A percentile compares a stretch with the other conserved stretches of the same genome.
Conservation (phyloP, 140 eudicot genomes). For the Flaveria floridana region DNA sequence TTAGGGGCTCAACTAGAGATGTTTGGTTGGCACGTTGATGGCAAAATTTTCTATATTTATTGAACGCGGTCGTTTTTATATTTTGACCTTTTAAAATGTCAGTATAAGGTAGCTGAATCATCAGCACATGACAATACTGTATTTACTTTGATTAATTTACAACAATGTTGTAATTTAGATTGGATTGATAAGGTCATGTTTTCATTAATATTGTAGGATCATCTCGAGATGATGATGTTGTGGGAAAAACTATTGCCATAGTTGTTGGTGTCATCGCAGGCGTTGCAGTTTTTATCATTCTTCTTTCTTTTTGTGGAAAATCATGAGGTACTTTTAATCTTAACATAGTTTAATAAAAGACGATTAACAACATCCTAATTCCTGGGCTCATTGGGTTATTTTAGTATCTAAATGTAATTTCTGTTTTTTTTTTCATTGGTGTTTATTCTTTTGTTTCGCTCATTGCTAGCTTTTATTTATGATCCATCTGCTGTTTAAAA, state of each 20-base stretch:
- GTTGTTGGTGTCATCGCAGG: slow-evolving; percentile 65
- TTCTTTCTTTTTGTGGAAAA: slow-evolving; percentile 61
- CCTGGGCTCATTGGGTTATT: too few species aligned
- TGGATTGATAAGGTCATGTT: neutral
- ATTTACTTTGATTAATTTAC: neutral
- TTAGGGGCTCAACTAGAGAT: neutral
- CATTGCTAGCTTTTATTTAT: too few species aligned
- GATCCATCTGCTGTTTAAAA: too few species aligned
- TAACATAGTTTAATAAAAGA: neutral
- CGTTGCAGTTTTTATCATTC: slow-evolving; percentile 47
- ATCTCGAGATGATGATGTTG: slow-evolving; percentile 42
- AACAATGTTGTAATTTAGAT: neutral
- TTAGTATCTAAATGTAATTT: too few species aligned
- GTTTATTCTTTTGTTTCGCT: too few species aligned
- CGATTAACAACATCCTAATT: neutral
- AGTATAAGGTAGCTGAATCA: neutral
- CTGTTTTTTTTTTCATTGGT: too few species aligned
- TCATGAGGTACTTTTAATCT: slow-evolving; percentile 32
- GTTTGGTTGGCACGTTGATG: neutral
- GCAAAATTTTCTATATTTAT: neutral
- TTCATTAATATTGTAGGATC: slow-evolving; percentile 37
- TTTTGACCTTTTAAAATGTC: neutral
- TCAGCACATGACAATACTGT: neutral
- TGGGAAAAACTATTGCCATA: slow-evolving; percentile 74
- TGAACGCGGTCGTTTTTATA: neutral